Conservation (phyloP, 2,329 filamentous ascomycete genomes). For the Pseudofabraea citricarpa region DNA sequence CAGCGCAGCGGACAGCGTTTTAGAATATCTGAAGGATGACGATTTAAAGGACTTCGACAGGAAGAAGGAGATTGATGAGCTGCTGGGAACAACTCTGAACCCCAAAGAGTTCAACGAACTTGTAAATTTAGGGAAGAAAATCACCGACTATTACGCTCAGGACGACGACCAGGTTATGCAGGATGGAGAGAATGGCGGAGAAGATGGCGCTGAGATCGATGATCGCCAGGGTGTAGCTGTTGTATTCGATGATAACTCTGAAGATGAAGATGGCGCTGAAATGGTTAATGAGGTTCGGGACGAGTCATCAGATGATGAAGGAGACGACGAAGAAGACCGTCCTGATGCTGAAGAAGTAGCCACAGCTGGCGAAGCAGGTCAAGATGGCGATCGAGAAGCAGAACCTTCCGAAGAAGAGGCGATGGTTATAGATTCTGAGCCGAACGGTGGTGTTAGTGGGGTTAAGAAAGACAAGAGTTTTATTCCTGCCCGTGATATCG, state of each 20-base stretch:
- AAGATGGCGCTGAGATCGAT: constrained; percentile 75
- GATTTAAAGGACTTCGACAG: constrained; percentile 96
- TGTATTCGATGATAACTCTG: constrained; percentile 88
- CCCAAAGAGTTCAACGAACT: constrained; percentile 96
- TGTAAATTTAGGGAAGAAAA: constrained; percentile 95
- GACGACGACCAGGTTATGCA: constrained; percentile 90
- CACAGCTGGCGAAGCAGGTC: constrained; percentile 43
- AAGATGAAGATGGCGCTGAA: constrained; percentile 74
- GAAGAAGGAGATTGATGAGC: constrained; percentile 95
- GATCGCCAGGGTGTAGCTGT: constrained; percentile 96
- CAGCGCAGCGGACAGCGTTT: constrained; percentile 85
- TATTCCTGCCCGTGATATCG: constrained; percentile 83
- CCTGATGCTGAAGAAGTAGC: constrained; percentile 45
- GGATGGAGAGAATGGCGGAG: constrained; percentile 60
- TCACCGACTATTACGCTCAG: constrained; percentile 95
- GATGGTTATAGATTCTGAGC: constrained; percentile 74
- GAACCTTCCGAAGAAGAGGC: constrained; percentile 61
- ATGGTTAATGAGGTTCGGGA: constrained; percentile 85
- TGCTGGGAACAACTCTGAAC: constrained; percentile 75
- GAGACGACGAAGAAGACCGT: constrained; percentile 61
- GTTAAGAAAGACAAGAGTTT: constrained; percentile 51
- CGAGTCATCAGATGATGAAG: constrained; percentile 76
- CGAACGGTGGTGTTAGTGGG: constrained; percentile 40
- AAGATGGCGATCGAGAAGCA: constrained; percentile 44
- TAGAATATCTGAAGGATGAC: constrained; percentile 93